These are phyloP conservation scores for Oryza brachyantha DNA, from an alignment of 176 grass and related monocot species.

Conservation along the genomic window DNA sequence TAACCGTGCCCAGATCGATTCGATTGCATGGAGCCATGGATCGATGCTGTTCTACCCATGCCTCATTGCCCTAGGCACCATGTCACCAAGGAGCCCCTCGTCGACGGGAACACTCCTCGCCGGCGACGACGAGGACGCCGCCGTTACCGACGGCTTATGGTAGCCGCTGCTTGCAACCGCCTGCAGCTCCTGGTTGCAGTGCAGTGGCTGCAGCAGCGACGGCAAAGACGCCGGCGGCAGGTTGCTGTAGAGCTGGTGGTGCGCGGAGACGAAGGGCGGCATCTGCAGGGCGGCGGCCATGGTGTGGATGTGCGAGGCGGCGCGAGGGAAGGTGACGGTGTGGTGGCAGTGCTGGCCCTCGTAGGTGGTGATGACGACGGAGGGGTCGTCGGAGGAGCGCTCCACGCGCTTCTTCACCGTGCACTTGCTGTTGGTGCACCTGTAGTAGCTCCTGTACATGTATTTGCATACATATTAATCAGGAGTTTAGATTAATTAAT, in stretches of 20 bases:
- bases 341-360: constrained; percentile 89
- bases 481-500: neutral
- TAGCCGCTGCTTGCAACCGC: neutral
- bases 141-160: no score
- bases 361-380: constrained; percentile 78
- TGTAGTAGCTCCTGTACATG: constrained; percentile 89
- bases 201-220: neutral
- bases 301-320: constrained; percentile 26
- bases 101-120: constrained; percentile 5
- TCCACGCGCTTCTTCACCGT: constrained; percentile 79
- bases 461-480: neutral
- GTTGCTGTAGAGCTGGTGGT: constrained; percentile 31
- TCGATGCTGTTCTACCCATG: neutral
- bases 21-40: no score
- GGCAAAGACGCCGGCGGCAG: neutral
- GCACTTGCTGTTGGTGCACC: constrained; percentile 74
- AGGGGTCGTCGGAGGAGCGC: constrained; percentile 62
- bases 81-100: constrained; percentile 74
- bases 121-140: neutral
- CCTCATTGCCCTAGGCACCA: constrained; percentile 76
- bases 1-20: no score
- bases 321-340: constrained; percentile 44
- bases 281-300: constrained; percentile 22
- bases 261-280: constrained; percentile 12
- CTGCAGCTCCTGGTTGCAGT: constrained; percentile 30